These are phyloP conservation scores for Thermoascus crustaceus DNA, from an alignment of 2,329 filamentous ascomycete genomes.

Conservation along the genomic window DNA sequence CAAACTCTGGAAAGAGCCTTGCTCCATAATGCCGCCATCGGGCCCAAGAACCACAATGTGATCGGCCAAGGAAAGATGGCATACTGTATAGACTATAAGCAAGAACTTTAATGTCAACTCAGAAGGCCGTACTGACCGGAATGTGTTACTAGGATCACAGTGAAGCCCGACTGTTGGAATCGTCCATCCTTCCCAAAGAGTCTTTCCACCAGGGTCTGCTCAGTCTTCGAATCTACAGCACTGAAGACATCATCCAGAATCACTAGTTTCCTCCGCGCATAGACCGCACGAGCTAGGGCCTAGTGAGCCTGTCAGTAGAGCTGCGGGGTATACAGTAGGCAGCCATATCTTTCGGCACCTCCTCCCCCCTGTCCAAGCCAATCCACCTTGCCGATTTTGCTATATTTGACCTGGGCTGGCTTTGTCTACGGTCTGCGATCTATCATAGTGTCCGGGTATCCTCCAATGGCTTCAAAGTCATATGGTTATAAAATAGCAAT, in stretches of 20 bases:
- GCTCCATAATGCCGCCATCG: not conserved
- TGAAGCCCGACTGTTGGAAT: conserved; percentile 3
- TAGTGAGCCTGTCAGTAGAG: conserved; percentile 1
- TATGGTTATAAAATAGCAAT: no score
- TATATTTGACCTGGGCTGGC: no score
- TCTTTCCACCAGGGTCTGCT: not conserved
- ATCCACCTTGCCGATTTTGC: no score
- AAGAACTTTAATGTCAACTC: no score
- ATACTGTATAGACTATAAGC: not conserved
- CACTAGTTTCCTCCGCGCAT: conserved; percentile 1
- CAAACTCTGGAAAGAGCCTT: not conserved
- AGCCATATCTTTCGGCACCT: no score
- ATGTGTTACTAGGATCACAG: conserved; percentile 5
- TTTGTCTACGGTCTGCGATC: no score
- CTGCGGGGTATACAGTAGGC: not conserved
- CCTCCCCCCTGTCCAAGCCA: no score
- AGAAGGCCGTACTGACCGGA: conserved; percentile 1
- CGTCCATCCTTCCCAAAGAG: conserved; percentile 3
- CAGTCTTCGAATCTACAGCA: conserved; percentile 2
- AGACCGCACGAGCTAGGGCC: conserved; percentile 5
- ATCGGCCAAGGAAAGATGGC: not conserved
- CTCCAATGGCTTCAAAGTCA: no score
- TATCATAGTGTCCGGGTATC: no score
- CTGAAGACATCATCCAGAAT: conserved; percentile 6
- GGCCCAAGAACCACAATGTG: not conserved